Conservation (phyloP, 2,329 filamentous ascomycete genomes). For the Fusarium temperatum region DNA sequence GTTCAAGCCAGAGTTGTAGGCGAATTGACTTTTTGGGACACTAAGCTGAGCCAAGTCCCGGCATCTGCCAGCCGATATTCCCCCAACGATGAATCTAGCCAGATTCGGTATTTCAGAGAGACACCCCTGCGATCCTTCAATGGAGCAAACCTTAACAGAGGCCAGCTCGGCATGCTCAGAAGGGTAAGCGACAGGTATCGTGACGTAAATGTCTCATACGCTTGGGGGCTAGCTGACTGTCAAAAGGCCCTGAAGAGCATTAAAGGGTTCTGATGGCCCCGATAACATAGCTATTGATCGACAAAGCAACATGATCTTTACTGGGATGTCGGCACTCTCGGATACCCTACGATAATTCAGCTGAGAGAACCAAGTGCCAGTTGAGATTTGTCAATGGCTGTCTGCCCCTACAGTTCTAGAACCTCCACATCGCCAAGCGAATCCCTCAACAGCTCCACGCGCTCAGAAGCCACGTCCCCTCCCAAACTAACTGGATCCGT, state of each 20-base stretch:
- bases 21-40: background rate
- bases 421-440: background rate
- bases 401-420: background rate
- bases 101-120: background rate
- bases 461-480: background rate
- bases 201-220: background rate
- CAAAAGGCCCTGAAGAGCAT: background rate
- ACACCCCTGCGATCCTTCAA: background rate
- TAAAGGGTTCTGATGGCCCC: background rate
- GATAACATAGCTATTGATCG: background rate
- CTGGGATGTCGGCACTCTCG: background rate
- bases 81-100: background rate
- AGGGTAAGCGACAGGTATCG: background rate
- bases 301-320: background rate
- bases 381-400: background rate
- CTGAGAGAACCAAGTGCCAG: background rate
- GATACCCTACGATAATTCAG: background rate
- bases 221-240: background rate
- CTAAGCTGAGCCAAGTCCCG: background rate
- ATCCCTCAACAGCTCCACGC: background rate
- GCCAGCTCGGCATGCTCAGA: background rate
- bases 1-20: background rate
- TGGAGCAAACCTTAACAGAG: background rate
- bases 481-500: conserved; percentile 10
- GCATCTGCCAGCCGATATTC: background rate